Evolutionary conservation across 2,329 filamentous ascomycete species (phyloP).

Genomic region (Purpureocillium takamizusanense): DNA sequence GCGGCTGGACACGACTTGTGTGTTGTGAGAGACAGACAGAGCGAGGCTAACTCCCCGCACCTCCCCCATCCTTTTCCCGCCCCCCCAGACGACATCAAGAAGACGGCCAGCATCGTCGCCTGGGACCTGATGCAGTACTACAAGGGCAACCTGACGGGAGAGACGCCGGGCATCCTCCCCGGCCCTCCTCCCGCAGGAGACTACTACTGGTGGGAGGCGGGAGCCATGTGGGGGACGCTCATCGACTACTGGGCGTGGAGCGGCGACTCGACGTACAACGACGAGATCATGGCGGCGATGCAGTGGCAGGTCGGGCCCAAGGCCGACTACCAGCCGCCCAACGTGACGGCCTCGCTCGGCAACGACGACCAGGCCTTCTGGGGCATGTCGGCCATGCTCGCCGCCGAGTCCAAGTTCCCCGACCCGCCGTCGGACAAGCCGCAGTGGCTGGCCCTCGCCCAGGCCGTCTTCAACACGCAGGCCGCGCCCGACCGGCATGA

Average conservation of each 20-base stretch:
- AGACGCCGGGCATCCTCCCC: too few species aligned
- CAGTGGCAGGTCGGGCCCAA: slow-evolving; percentile 41
- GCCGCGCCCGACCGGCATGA: slow-evolving; percentile 47
- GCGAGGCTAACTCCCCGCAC: too few species aligned
- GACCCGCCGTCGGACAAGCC: slow-evolving; percentile 38
- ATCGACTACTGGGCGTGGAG: slow-evolving; percentile 56
- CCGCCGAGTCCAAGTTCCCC: slow-evolving; percentile 46
- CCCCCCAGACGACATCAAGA: too few species aligned
- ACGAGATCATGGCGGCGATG: slow-evolving; percentile 38
- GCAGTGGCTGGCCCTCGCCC: slow-evolving; percentile 45
- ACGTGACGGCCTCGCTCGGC: slow-evolving; percentile 39
- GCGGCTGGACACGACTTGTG: too few species aligned
- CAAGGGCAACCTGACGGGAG: too few species aligned
- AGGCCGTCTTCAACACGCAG: slow-evolving; percentile 52
- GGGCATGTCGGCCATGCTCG: slow-evolving; percentile 53
- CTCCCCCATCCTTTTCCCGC: too few species aligned
- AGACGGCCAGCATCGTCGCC: too few species aligned
- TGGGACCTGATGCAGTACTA: too few species aligned
- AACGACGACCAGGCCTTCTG: slow-evolving; percentile 60
- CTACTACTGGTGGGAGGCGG: slow-evolving; percentile 49
- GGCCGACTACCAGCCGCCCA: slow-evolving; percentile 43
- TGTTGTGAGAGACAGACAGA: too few species aligned
- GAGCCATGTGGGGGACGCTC: slow-evolving; percentile 49
- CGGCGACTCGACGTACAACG: slow-evolving; percentile 47
- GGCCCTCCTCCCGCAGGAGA: too few species aligned